Conservation (phyloP, 805 yeast genomes). For the Metschnikowia vanudenii region DNA sequence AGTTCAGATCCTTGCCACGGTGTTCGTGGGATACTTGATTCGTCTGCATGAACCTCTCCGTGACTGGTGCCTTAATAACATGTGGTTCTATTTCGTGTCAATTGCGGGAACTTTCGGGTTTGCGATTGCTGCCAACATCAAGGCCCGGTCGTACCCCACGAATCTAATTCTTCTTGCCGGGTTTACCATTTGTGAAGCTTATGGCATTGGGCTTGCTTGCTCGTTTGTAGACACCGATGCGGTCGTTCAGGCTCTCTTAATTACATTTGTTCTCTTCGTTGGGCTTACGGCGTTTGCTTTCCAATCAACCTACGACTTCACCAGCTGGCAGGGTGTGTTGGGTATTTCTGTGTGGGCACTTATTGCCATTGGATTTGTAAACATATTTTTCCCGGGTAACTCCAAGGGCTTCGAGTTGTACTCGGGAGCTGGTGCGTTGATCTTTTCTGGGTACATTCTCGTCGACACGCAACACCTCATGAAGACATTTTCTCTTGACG, state of each 20-base stretch:
- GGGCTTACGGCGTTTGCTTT: conserved; percentile 76
- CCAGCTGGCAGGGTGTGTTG: conserved; percentile 59
- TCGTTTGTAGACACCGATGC: conserved; percentile 60
- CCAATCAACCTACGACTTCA: conserved; percentile 74
- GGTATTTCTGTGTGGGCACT: conserved; percentile 61
- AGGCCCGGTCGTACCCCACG: conserved; percentile 66
- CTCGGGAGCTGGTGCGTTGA: conserved; percentile 69
- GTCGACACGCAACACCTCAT: conserved; percentile 81
- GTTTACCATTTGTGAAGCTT: conserved; percentile 75
- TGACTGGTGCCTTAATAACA: conserved; percentile 55
- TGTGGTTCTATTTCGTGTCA: conserved; percentile 59
- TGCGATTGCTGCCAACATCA: conserved; percentile 59
- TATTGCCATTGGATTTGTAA: conserved; percentile 69
- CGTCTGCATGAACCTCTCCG: conserved; percentile 44
- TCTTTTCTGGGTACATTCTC: conserved; percentile 69
- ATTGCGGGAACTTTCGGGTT: conserved; percentile 60
- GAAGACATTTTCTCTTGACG: conserved; percentile 75
- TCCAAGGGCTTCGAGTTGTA: conserved; percentile 60
- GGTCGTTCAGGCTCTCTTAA: conserved; percentile 66
- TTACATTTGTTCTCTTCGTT: conserved; percentile 68
- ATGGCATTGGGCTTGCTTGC: conserved; percentile 65
- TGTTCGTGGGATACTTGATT: conserved; percentile 54
- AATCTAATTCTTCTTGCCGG: conserved; percentile 59
- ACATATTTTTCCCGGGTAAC: conserved; percentile 61
- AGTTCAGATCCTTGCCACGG: conserved; percentile 62